Evolutionary conservation across 305 asterid species (phyloP), one percentile per base, ranked within the genome.

Genomic region (Fraxinus xanthoxyloides): DNA sequence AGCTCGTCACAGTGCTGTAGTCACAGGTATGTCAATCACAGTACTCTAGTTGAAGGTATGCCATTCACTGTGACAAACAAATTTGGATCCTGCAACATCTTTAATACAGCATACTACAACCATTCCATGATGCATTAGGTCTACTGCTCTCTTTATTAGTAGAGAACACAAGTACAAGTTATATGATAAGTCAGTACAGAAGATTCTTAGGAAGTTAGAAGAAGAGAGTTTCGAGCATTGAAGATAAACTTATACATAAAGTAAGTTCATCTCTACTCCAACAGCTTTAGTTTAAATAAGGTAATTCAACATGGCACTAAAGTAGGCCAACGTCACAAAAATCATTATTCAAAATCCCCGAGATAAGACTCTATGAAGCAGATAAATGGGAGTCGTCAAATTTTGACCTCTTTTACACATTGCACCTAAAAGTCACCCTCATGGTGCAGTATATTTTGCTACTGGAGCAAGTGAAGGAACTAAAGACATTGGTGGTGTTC

Each of bases 1-100:
- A 82, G 99, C 99, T 72, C 99, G 99, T 13, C 99, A 96, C 87
- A 92, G 89, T 84, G 95, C 98, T 26, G 88, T 92, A 23, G 84
- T 93, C 77, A 91, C 98, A 86, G 97, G 99, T 96, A 80, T 9
- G 83, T 63, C 31, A 43, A 76, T 61, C 61, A 94, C 86, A 88
- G 89, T 84, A 92, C 97, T 26, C 86, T 92, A 15, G 83, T 92
- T 72, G 90, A 97, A 85, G 97, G 98, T 93, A 79, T 9, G 82
- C 43, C 40, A 40, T 72, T 59, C 56, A 7, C 81, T 85, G 36
- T 35, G 75, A 54, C 34, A 43, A 81, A 28, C 23, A 38, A 31
- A 65, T 24, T 2, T 35, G 61, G 63, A 19, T 67, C 67, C 82
- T 34, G 26, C 56, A 38, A 67, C 74, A 67, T 67, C 74, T 28